Percentiles rank a stretch among this genome's conserved stretches.
Conservation (phyloP, 257 asterid genomes). For the Knoxia roxburghii region DNA sequence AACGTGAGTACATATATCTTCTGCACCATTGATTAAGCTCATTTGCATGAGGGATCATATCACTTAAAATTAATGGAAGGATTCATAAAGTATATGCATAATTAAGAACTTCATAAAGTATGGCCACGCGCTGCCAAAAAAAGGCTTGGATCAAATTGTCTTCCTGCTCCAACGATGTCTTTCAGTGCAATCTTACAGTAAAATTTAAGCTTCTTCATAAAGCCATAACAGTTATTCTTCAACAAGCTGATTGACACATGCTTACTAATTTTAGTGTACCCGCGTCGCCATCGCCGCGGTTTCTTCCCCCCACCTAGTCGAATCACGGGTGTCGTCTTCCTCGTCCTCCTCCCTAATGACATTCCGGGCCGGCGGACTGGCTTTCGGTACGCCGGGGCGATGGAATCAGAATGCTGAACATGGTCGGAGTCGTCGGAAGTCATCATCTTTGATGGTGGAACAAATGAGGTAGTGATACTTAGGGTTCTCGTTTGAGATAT, state of each 20-base stretch:
- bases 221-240: not conserved
- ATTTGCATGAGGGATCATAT: no score
- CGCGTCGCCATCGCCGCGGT: not conserved
- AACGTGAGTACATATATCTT: no score
- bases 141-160: not conserved
- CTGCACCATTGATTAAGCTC: no score
- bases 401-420: not conserved
- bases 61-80: no score
- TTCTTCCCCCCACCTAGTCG: not conserved
- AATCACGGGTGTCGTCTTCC: not conserved
- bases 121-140: not conserved
- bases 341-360: not conserved
- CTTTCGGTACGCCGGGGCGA: not conserved
- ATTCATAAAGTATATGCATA: no score
- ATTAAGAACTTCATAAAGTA: no score
- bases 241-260: not conserved
- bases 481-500: no score
- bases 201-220: not conserved
- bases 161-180: not conserved
- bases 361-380: not conserved
- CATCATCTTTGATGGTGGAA: no score
- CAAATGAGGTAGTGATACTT: no score
- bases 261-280: not conserved
- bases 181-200: not conserved
- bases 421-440: no score